Evolutionary conservation across 257 asterid species (phyloP).

Genomic region (Gentiana macrophylla): DNA sequence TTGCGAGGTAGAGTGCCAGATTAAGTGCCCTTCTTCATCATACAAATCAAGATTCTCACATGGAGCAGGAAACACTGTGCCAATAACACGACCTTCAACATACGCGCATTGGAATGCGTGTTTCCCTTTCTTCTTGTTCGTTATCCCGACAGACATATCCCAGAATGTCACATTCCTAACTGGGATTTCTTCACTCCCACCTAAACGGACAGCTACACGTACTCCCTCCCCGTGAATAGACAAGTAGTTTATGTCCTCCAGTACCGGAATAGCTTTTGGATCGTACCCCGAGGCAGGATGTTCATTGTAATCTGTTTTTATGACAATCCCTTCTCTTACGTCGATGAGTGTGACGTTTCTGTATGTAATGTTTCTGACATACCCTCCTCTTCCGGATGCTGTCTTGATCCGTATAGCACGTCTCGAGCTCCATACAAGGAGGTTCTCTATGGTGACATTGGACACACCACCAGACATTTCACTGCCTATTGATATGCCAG

Average conservation of each 20-base stretch:
- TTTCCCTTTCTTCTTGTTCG: conserved; percentile 46
- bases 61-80: conserved; percentile 73
- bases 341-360: conserved; percentile 68
- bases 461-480: conserved; percentile 99
- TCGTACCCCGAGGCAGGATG: conserved; percentile 71
- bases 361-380: conserved; percentile 55
- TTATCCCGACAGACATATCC: conserved; percentile 68
- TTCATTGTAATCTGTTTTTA: conserved; percentile 94
- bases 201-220: conserved; percentile 84
- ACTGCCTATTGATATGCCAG: conserved; percentile 94
- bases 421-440: conserved; percentile 72
- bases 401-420: conserved; percentile 92
- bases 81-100: conserved; percentile 73
- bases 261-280: conserved; percentile 66
- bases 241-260: conserved; percentile 60
- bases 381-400: conserved; percentile 90
- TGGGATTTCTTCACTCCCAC: conserved; percentile 68
- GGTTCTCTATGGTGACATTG: conserved; percentile 66
- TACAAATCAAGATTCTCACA: conserved; percentile 79
- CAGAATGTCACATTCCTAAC: conserved; percentile 48
- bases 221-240: conserved; percentile 78
- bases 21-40: conserved; percentile 56
- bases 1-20: conserved; percentile 41
- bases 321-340: conserved; percentile 75
- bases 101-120: conserved; percentile 78